phyloP scores from a whole-genome alignment of 108 stramenopile species.

The Cyclostephanos tholiformis region DNA sequence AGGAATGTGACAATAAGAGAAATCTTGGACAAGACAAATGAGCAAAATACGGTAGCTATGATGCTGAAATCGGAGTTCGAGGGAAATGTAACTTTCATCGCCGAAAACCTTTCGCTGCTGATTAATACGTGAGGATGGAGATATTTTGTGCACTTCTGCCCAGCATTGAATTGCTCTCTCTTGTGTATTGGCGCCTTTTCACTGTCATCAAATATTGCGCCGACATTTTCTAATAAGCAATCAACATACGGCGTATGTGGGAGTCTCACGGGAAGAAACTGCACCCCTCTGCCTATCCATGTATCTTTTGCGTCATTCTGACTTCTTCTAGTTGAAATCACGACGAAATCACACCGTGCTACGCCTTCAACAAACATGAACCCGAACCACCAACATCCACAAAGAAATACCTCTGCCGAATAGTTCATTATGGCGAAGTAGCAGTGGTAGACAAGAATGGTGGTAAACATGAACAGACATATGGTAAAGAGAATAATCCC shows the following conservation, averaged over 20 bases:
- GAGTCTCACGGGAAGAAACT: conserved; percentile 6
- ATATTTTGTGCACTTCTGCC: not conserved
- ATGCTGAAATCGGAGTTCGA: not conserved
- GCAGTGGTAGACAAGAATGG: conserved; percentile 75
- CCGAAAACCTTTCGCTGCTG: not conserved
- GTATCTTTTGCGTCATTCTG: not conserved
- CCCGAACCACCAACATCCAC: conserved; percentile 20
- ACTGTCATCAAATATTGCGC: not conserved
- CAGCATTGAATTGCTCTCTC: not conserved
- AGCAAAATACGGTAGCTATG: conserved; percentile 7
- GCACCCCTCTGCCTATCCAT: conserved; percentile 8
- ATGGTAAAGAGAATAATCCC: conserved; percentile 87
- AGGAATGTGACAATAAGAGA: not conserved
- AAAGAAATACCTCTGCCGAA: conserved; percentile 12
- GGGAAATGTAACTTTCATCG: conserved; percentile 9
- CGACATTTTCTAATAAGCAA: not conserved
- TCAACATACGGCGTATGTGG: not conserved
- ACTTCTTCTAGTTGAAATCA: not conserved
- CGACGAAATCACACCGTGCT: conserved; percentile 20
- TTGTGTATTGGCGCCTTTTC: not conserved
- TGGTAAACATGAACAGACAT: conserved; percentile 86
- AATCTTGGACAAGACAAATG: conserved; percentile 7
- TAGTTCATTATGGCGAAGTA: conserved; percentile 63
- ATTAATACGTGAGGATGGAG: not conserved
- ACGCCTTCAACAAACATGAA: conserved; percentile 23